Conservation (phyloP, 2,329 filamentous ascomycete species). For the Pseudohalonectria lignicola region DNA sequence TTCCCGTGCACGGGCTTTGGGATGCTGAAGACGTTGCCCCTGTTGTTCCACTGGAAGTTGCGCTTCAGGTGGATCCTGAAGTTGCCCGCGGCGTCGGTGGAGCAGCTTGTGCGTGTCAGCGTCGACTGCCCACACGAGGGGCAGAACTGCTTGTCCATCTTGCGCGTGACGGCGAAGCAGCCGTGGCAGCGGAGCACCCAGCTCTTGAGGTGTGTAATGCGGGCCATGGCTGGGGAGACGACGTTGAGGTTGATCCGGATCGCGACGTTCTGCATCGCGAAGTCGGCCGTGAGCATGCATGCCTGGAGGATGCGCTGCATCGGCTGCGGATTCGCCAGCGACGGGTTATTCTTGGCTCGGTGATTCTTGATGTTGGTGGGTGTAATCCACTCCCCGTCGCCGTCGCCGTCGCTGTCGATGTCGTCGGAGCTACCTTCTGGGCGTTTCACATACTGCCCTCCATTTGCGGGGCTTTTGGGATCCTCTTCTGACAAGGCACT, state of each 20-base stretch:
- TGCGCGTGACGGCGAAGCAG: conserved; percentile 75
- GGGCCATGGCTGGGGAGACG: conserved; percentile 63
- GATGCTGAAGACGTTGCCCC: conserved; percentile 85
- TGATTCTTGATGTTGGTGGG: conserved; percentile 83
- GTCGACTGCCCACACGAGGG: conserved; percentile 81
- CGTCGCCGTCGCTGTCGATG: conserved; percentile 27
- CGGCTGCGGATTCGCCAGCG: conserved; percentile 32
- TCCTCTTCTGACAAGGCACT: no score
- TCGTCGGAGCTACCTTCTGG: no score
- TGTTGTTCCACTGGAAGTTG: conserved; percentile 93
- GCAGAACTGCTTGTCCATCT: conserved; percentile 88
- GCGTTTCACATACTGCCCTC: no score
- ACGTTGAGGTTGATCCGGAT: conserved; percentile 75
- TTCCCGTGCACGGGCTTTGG: conserved; percentile 81
- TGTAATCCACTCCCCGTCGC: conserved; percentile 82
- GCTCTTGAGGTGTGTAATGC: conserved; percentile 76
- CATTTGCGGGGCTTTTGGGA: no score
- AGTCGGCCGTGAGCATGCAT: conserved; percentile 90
- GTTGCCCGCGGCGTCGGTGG: conserved; percentile 67
- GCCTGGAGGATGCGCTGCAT: conserved; percentile 63
- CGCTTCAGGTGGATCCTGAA: conserved; percentile 83
- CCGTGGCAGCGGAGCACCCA: conserved; percentile 90
- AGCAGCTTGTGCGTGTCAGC: conserved; percentile 74
- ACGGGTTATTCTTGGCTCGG: conserved; percentile 53
- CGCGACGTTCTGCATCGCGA: conserved; percentile 94